Evolutionary conservation across 2,329 filamentous ascomycete genomes (phyloP).

Genomic region (Penicillium sclerotiorum): DNA sequence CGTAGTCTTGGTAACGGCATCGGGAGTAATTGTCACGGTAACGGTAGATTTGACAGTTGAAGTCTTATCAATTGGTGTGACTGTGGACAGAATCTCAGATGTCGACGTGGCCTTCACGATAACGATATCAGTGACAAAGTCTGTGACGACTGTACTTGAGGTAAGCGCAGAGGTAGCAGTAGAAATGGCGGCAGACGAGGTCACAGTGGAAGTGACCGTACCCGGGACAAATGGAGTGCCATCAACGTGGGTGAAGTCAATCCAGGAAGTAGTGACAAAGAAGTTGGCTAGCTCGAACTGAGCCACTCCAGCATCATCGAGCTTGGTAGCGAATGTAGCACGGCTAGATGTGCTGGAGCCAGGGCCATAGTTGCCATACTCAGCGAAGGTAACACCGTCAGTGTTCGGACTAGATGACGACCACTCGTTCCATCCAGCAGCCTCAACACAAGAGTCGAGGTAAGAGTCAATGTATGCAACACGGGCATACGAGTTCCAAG

Average conservation of each 20-base stretch:
- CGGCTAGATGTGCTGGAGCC: constrained; percentile 35
- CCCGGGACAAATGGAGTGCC: constrained; percentile 41
- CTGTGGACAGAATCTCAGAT: constrained; percentile 21
- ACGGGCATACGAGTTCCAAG: constrained; percentile 19
- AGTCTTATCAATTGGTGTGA: constrained; percentile 9
- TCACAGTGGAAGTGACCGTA: constrained; percentile 18
- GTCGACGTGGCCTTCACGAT: constrained; percentile 23
- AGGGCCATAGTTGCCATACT: constrained; percentile 43
- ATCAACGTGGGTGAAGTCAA: constrained; percentile 45
- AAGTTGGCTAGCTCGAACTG: constrained; percentile 47
- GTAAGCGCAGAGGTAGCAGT: not conserved
- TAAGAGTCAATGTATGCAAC: constrained; percentile 20
- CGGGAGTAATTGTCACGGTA: constrained; percentile 7
- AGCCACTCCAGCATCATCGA: constrained; percentile 37
- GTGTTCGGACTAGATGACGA: constrained; percentile 31
- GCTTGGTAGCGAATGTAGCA: constrained; percentile 41
- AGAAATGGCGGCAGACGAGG: constrained; percentile 1
- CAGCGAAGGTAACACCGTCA: constrained; percentile 32
- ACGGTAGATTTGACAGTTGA: constrained; percentile 10
- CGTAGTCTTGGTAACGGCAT: constrained; percentile 9
- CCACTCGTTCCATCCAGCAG: constrained; percentile 34
- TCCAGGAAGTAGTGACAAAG: constrained; percentile 45
- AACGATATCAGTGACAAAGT: not conserved
- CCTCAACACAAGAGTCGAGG: constrained; percentile 13
- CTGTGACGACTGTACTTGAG: constrained; percentile 11